These are phyloP conservation scores for Beta corolliflora DNA, from an alignment of 179 eudicot genomes.

Conservation along the genomic window DNA sequence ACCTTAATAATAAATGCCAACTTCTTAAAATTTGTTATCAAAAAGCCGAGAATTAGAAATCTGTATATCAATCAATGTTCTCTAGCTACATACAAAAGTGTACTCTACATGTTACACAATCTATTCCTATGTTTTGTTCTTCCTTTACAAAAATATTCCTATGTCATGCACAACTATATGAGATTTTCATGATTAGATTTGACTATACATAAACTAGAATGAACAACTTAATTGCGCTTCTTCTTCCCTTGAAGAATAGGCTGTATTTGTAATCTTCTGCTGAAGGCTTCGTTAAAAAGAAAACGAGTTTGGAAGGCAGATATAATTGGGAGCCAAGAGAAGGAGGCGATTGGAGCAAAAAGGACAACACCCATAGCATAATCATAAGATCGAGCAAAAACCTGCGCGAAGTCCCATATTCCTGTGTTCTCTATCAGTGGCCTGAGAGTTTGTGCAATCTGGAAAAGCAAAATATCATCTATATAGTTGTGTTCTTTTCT, in stretches of 20 bases:
- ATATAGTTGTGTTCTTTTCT: neutral
- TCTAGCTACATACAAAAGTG: slow-evolving; percentile 9
- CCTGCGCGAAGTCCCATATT: slow-evolving; percentile 70
- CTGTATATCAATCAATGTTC: neutral
- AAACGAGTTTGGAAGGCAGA: slow-evolving; percentile 93
- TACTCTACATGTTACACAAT: neutral
- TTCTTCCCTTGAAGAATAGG: slow-evolving; percentile 74
- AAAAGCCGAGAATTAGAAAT: neutral
- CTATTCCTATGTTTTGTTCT: neutral
- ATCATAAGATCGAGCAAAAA: slow-evolving; percentile 84
- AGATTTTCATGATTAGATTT: neutral
- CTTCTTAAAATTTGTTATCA: neutral
- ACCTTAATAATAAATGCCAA: neutral
- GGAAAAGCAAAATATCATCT: slow-evolving; percentile 14
- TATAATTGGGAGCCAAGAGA: slow-evolving; percentile 95
- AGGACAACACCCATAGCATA: slow-evolving; percentile 78
- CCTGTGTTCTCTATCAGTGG: slow-evolving; percentile 61
- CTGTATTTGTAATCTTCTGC: slow-evolving; percentile 77
- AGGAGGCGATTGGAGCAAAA: slow-evolving; percentile 69
- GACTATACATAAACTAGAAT: slow-evolving; percentile 22
- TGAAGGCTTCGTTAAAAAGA: slow-evolving; percentile 95
- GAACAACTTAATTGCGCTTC: slow-evolving; percentile 46
- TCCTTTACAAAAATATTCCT: neutral
- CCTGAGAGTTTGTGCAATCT: slow-evolving; percentile 77
- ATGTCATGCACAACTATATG: slow-evolving; percentile 23